Base-by-base conservation (phyloP, 2,329 filamentous ascomycete species). In the Penicillium brasilianum region DNA sequence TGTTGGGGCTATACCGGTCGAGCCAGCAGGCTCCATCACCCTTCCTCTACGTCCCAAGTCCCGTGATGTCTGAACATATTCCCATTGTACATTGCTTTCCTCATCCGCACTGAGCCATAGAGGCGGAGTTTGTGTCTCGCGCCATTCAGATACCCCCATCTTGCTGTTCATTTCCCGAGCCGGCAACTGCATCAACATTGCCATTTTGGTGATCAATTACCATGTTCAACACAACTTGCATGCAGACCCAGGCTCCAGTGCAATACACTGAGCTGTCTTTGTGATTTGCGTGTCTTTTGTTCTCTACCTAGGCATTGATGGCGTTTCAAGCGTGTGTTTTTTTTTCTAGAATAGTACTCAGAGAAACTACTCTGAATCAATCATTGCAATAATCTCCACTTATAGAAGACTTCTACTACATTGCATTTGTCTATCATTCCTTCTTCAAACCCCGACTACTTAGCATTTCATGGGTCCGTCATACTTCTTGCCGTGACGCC, bases 211-310 rank as follows among this genome's bases (percentile, higher is more conserved):
- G 54, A 65, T 39, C 32, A 60, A 55, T 63, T 58, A 67, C 54
- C 58, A 63, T 58, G 57, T 68, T 66, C 66, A 69, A 66, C 65
- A 64, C 59, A 55, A 58, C 54, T 65, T 67, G 62, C 65, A 66
- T 67, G 59, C 57, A 66, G 59, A 60, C 55, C 43, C 51, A 61
- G 64, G 59, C 57, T 68, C 63, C 30, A 50, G 62, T 66, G 57
- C 65, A 60, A 59, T 61, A 58, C 59, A 66, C 49, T 61, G 48
- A 57, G 46, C 36, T 51, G n/a, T 16, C 25, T n/a, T 52, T 52
- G 43, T 57, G 56, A n/a, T 34, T 48, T 41, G 32, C 36, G 25
- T 58, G 25, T 30, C 39, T 10, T 58, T 25, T 25, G 13, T 55
- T 44, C 37, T 50, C 60, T 59, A 13, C 34, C 30, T 36, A 9